Conservation (phyloP, 139 green algal genomes). For the Chlamydomonas sphaeroides region DNA sequence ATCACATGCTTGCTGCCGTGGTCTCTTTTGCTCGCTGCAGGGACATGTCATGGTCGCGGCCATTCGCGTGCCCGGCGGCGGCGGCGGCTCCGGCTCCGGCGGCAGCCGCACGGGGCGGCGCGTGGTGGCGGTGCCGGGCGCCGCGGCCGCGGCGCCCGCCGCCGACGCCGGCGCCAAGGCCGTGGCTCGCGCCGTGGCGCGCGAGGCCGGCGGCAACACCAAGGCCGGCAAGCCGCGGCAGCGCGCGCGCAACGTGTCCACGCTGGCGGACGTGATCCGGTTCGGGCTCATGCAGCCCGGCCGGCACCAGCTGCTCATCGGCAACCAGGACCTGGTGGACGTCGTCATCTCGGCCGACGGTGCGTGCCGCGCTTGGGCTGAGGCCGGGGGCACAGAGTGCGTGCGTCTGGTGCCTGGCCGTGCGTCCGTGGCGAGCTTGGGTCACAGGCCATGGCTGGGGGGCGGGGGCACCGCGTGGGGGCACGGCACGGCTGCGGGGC, state of each 20-base stretch:
- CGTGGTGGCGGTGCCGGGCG: not conserved
- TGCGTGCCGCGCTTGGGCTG: not conserved
- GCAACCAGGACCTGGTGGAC: constrained; percentile 27
- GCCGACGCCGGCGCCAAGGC: not conserved
- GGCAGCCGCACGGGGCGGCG: not conserved
- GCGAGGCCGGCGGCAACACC: not conserved
- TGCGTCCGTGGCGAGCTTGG: too few relatives aligned
- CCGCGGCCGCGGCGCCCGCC: not conserved
- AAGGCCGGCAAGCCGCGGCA: constrained; percentile 15
- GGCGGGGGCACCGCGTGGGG: too few relatives aligned
- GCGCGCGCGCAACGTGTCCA: constrained; percentile 5
- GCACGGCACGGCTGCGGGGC: too few relatives aligned
- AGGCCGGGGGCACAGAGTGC: too few relatives aligned
- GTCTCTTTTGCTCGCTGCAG: too few relatives aligned
- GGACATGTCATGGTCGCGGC: not conserved
- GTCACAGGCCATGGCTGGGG: too few relatives aligned
- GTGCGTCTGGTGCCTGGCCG: too few relatives aligned
- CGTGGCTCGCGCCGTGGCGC: not conserved
- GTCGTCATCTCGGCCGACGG: not conserved
- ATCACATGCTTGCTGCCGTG: too few relatives aligned
- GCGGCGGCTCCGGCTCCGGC: not conserved
- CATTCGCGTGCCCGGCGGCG: too few relatives aligned
- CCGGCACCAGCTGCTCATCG: constrained; percentile 14
- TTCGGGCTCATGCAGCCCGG: not conserved
- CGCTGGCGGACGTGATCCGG: constrained; percentile 3